A percentile compares a stretch with the other conserved stretches of the same genome.
Conservation (phyloP, 179 eudicot genomes). For the Pouteria campechiana region DNA sequence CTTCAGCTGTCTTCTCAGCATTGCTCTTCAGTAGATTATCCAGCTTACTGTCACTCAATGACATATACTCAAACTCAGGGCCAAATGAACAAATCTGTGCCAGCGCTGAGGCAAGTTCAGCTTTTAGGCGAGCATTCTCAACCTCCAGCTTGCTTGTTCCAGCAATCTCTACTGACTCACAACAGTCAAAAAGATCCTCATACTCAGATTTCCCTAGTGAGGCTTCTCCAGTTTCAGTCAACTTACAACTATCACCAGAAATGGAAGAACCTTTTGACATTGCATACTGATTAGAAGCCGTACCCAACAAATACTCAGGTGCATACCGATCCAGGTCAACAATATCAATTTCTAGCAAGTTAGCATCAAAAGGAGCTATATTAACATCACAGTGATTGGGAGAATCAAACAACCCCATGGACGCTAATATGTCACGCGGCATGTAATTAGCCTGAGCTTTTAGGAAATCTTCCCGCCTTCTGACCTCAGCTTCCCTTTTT, state of each 20-base stretch:
- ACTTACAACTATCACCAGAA: conserved; percentile 37
- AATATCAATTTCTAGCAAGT: conserved; percentile 77
- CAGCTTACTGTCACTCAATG: conserved; percentile 51
- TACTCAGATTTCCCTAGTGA: conserved; percentile 25
- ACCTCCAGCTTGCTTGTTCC: conserved; percentile 95
- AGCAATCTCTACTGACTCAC: conserved; percentile 73
- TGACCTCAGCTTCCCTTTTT: conserved; percentile 81
- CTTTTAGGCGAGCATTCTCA: conserved; percentile 90
- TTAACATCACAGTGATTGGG: conserved; percentile 92
- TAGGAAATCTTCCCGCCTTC: conserved; percentile 78
- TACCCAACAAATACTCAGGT: conserved; percentile 65
- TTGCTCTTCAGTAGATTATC: conserved; percentile 54
- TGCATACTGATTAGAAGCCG: conserved; percentile 42
- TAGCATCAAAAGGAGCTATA: conserved; percentile 75
- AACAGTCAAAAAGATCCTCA: conserved; percentile 39
- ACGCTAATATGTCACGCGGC: conserved; percentile 68
- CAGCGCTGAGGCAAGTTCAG: conserved; percentile 94
- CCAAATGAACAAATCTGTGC: conserved; percentile 59
- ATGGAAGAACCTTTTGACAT: conserved; percentile 41
- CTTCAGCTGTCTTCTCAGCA: conserved; percentile 81
- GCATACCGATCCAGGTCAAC: conserved; percentile 82
- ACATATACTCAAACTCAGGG: conserved; percentile 52
- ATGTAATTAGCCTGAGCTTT: conserved; percentile 60
- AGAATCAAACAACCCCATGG: conserved; percentile 91
- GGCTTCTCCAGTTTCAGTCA: conserved; percentile 40